These are phyloP conservation scores for Schoenoplectus triqueter DNA, from an alignment of 202 grass and related monocot genomes.

Conservation along the genomic window DNA sequence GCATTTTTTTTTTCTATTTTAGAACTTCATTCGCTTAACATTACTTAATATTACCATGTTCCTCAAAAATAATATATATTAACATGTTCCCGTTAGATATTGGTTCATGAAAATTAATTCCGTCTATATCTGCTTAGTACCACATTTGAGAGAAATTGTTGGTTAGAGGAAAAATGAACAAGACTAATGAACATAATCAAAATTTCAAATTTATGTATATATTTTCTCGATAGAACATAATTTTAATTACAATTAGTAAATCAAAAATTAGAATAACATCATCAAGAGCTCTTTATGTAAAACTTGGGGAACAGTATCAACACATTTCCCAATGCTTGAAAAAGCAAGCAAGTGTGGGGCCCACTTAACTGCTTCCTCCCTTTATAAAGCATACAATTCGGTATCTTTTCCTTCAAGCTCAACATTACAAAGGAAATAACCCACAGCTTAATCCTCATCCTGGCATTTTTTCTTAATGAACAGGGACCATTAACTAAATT, in stretches of 20 bases:
- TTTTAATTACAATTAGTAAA: background rate
- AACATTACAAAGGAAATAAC: background rate
- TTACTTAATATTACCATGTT: background rate
- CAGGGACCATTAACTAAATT: too few species aligned
- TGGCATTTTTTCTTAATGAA: too few species aligned
- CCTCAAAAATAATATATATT: too few species aligned
- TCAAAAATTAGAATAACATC: background rate
- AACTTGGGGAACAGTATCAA: constrained; percentile 1
- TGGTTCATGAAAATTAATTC: background rate
- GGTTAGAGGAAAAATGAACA: background rate
- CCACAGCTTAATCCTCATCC: too few species aligned
- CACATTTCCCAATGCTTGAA: constrained; percentile 17
- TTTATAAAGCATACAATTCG: constrained; percentile 37
- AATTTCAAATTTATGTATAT: background rate
- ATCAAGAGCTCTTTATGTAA: background rate
- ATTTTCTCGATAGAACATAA: background rate
- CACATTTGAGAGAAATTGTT: background rate
- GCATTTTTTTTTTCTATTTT: background rate
- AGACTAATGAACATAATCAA: background rate
- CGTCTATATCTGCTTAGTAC: background rate
- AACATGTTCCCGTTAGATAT: background rate
- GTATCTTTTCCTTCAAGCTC: constrained; percentile 1
- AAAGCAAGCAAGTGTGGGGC: constrained; percentile 23
- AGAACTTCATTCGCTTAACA: background rate
- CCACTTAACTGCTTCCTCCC: constrained; percentile 34